phyloP scores from a whole-genome alignment of 768 basidiomycete species.

The Mycena olivaceomarginata region DNA sequence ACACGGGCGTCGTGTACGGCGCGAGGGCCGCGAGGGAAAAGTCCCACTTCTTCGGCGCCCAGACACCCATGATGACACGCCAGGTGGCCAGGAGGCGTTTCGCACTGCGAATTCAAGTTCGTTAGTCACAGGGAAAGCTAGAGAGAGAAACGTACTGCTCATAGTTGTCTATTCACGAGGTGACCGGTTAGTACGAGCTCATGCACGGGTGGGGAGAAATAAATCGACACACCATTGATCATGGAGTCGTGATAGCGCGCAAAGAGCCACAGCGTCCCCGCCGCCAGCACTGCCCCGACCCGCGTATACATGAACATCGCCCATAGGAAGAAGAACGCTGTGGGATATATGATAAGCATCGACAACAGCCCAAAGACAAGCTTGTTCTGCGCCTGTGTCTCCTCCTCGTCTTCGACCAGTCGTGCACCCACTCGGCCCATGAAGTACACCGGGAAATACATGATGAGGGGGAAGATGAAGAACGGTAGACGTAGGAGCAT shows the following conservation, averaged over 20 bases:
- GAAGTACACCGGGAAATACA: slow-evolving; percentile 91
- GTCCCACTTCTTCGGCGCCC: slow-evolving; percentile 92
- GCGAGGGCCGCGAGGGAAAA: slow-evolving; percentile 83
- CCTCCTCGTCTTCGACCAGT: slow-evolving; percentile 90
- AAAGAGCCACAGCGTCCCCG: slow-evolving; percentile 82
- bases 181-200: neutral
- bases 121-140: slow-evolving; percentile 18
- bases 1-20: slow-evolving; percentile 80
- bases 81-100: slow-evolving; percentile 95
- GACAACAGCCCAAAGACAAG: slow-evolving; percentile 90
- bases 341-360: slow-evolving; percentile 84
- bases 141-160: slow-evolving; percentile 72
- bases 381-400: slow-evolving; percentile 98
- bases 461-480: slow-evolving; percentile 89
- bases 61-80: slow-evolving; percentile 96
- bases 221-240: slow-evolving; percentile 81
- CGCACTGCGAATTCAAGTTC: slow-evolving; percentile 69
- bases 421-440: slow-evolving; percentile 86
- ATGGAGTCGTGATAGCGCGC: slow-evolving; percentile 90
- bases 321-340: slow-evolving; percentile 93
- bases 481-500: slow-evolving; percentile 88
- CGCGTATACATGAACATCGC: slow-evolving; percentile 86
- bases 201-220: slow-evolving; percentile 27
- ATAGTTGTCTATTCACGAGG: slow-evolving; percentile 75
- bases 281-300: slow-evolving; percentile 84